These are phyloP conservation scores for Arthromyces matolae DNA, from an alignment of 768 basidiomycete genomes.

Conservation along the genomic window DNA sequence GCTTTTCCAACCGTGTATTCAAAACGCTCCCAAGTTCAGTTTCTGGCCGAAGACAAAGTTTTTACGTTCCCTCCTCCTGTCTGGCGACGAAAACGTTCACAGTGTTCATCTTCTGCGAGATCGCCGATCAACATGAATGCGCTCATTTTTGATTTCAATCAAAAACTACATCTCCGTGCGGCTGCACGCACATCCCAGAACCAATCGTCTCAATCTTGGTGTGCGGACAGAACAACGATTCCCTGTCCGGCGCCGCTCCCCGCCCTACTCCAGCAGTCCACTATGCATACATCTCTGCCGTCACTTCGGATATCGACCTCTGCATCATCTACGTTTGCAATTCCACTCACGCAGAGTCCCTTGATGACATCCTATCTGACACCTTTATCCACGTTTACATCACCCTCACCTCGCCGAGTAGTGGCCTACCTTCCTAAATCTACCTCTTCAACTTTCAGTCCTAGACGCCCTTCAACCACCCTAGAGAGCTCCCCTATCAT, in stretches of 20 bases:
- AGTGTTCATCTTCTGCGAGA: conserved; percentile 12
- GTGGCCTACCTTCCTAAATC: conserved; percentile 8
- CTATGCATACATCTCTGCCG: too few relatives aligned
- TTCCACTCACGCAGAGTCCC: too few relatives aligned
- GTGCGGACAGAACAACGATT: neutral
- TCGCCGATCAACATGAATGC: conserved; percentile 1
- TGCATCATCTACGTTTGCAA: too few relatives aligned
- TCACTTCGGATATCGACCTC: too few relatives aligned
- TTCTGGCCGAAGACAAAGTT: conserved; percentile 2
- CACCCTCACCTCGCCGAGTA: conserved; percentile 2
- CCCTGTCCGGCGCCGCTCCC: conserved; percentile 9
- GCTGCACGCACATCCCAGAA: neutral
- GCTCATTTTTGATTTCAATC: conserved; percentile 4
- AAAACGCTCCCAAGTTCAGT: conserved; percentile 13
- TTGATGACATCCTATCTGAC: too few relatives aligned
- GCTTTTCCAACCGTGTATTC: conserved; percentile 24
- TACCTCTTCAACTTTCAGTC: neutral
- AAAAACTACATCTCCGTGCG: conserved; percentile 11
- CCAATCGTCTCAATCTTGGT: conserved; percentile 5
- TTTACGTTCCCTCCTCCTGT: conserved; percentile 25
- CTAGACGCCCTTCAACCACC: neutral
- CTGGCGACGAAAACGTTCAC: conserved; percentile 31
- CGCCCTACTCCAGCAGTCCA: neutral
- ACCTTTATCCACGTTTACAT: too few relatives aligned
- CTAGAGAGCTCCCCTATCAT: conserved; percentile 4